Evolutionary conservation across 2,329 filamentous ascomycete genomes (phyloP).

Genomic region (Hysterium pulicare): DNA sequence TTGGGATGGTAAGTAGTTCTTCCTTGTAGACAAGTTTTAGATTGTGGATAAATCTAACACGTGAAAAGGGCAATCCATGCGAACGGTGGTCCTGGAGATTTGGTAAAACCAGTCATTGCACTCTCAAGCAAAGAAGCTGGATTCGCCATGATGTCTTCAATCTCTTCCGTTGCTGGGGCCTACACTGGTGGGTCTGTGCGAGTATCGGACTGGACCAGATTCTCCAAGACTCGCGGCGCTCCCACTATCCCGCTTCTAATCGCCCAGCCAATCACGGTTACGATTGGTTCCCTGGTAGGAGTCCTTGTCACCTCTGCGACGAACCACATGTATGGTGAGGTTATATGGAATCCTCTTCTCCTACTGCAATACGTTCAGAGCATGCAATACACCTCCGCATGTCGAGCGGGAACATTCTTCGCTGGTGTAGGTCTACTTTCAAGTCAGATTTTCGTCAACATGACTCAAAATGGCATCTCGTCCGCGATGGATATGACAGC

Average conservation of each 20-base stretch:
- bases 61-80: too few species aligned
- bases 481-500: conserved; percentile 26
- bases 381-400: conserved; percentile 13
- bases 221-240: conserved; percentile 6
- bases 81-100: conserved; percentile 12
- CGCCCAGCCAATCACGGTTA: conserved; percentile 10
- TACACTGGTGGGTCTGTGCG: conserved; percentile 13
- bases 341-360: conserved; percentile 23
- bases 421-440: conserved; percentile 24
- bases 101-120: conserved; percentile 11
- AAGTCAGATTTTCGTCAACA: conserved; percentile 21
- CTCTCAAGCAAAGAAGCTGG: conserved; percentile 11
- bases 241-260: conserved; percentile 10
- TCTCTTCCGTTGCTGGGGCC: conserved; percentile 11
- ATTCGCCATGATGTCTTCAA: conserved; percentile 11
- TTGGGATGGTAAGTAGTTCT: too few species aligned
- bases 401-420: conserved; percentile 27
- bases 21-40: too few species aligned
- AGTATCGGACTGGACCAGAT: conserved; percentile 13
- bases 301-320: conserved; percentile 19
- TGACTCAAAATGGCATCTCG: conserved; percentile 21
- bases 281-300: conserved; percentile 11
- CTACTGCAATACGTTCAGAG: conserved; percentile 17
- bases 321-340: conserved; percentile 15
- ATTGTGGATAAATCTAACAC: too few species aligned